Conservation (phyloP, 2,329 filamentous ascomycete genomes). For the Fusarium sacchari region DNA sequence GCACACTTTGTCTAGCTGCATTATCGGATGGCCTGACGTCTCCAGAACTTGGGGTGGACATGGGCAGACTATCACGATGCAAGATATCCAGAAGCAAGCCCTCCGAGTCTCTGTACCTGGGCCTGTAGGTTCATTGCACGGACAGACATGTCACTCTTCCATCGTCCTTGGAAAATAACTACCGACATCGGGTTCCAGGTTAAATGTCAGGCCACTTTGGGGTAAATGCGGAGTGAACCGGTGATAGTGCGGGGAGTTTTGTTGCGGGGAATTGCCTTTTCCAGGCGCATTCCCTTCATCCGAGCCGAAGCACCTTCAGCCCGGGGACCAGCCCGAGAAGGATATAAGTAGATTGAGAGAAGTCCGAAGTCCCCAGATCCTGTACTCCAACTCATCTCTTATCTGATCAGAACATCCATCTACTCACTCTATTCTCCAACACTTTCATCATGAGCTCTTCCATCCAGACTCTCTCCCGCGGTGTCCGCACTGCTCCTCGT, state of each 20-base stretch:
- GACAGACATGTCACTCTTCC: neutral
- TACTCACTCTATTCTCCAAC: neutral
- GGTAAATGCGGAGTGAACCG: constrained; percentile 8
- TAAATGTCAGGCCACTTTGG: constrained; percentile 20
- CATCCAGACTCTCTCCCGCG: constrained; percentile 34
- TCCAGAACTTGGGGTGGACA: neutral
- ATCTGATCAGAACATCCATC: neutral
- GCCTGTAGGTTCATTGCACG: neutral
- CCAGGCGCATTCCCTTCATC: constrained; percentile 27
- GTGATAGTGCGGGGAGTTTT: constrained; percentile 15
- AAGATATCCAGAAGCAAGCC: neutral
- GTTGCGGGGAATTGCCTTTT: constrained; percentile 21
- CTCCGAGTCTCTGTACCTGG: neutral
- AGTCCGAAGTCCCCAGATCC: neutral
- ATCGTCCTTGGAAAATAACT: neutral
- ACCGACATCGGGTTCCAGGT: constrained; percentile 12
- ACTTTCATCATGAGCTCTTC: constrained; percentile 34
- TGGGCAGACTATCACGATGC: neutral
- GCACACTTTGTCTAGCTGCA: neutral
- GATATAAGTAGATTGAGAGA: constrained; percentile 15
- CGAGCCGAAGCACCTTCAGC: constrained; percentile 27
- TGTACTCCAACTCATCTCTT: neutral
- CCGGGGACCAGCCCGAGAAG: constrained; percentile 11
- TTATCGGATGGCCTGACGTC: neutral
- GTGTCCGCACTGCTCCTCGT: constrained; percentile 20